A percentile compares a stretch with the other conserved stretches of the same genome.
Evolutionary conservation across 2,329 filamentous ascomycete genomes (phyloP).

Genomic region (Fusarium irregulare): DNA sequence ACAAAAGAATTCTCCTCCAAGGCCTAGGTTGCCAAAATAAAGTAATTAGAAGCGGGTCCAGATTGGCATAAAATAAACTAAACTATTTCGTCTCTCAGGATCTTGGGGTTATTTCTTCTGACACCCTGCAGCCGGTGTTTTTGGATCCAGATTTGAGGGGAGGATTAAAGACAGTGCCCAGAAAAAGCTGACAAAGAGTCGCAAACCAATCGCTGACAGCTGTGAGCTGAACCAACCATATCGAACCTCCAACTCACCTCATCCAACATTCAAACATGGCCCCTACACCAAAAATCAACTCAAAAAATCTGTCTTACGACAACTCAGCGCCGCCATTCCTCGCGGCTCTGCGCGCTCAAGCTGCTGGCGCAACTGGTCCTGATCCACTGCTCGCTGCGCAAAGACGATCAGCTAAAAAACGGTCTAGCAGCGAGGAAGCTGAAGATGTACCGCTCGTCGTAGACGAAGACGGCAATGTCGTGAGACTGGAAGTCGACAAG

Average conservation of each 20-base stretch:
- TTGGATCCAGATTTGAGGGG: background rate
- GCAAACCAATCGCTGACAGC: constrained; percentile 16
- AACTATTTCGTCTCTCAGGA: background rate
- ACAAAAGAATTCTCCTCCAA: too few relatives aligned
- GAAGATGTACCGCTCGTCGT: constrained; percentile 82
- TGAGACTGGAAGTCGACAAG: constrained; percentile 59
- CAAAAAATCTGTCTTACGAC: constrained; percentile 77
- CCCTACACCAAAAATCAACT: constrained; percentile 72
- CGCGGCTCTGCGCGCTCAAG: constrained; percentile 65
- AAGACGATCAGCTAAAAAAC: constrained; percentile 63
- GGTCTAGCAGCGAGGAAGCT: constrained; percentile 74
- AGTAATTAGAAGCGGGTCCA: too few relatives aligned
- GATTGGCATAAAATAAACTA: too few relatives aligned
- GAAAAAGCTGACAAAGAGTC: constrained; percentile 33
- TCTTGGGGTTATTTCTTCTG: too few relatives aligned
- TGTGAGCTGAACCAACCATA: constrained; percentile 30
- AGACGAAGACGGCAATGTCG: constrained; percentile 76
- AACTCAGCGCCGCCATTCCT: constrained; percentile 70
- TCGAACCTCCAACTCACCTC: background rate
- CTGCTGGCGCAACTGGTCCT: constrained; percentile 61
- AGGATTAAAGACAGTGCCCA: background rate
- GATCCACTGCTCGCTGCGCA: constrained; percentile 64
- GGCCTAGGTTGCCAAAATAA: too few relatives aligned
- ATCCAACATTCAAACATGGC: constrained; percentile 52
- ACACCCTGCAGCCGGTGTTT: background rate